Percentiles rank a stretch among this genome's conserved stretches.
These are phyloP conservation scores for Botrytis hyacinthi DNA, from an alignment of 2,329 filamentous ascomycete species.

Conservation along the genomic window DNA sequence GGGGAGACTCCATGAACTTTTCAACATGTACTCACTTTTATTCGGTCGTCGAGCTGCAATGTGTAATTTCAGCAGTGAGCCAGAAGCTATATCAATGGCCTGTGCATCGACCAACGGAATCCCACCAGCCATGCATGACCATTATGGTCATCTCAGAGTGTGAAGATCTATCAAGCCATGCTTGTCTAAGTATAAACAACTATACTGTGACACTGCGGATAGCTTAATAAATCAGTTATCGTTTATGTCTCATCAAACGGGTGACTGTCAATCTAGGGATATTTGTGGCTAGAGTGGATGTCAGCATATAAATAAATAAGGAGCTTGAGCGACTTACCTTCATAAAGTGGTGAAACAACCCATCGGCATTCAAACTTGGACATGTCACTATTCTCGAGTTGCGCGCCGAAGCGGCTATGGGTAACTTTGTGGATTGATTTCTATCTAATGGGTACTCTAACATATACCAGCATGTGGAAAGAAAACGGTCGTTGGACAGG, in stretches of 20 bases:
- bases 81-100: background rate
- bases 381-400: background rate
- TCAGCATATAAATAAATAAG: background rate
- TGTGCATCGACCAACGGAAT: background rate
- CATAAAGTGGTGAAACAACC: background rate
- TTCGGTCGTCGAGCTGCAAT: conserved; percentile 46
- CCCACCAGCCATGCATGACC: background rate
- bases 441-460: conserved; percentile 53
- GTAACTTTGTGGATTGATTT: conserved; percentile 48
- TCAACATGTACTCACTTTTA: conserved; percentile 90
- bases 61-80: background rate
- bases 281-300: background rate
- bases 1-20: conserved; percentile 92
- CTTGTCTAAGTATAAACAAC: background rate
- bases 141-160: background rate
- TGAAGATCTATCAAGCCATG: background rate
- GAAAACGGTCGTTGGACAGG: conserved; percentile 28
- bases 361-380: background rate
- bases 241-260: background rate
- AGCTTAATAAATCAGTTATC: conserved; percentile 25
- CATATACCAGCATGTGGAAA: conserved; percentile 31
- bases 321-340: background rate
- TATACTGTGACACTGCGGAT: conserved; percentile 23
- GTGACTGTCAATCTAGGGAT: background rate
- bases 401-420: conserved; percentile 33